Conservation (phyloP, 2,329 filamentous ascomycete genomes). For the Colletotrichum viniferum region DNA sequence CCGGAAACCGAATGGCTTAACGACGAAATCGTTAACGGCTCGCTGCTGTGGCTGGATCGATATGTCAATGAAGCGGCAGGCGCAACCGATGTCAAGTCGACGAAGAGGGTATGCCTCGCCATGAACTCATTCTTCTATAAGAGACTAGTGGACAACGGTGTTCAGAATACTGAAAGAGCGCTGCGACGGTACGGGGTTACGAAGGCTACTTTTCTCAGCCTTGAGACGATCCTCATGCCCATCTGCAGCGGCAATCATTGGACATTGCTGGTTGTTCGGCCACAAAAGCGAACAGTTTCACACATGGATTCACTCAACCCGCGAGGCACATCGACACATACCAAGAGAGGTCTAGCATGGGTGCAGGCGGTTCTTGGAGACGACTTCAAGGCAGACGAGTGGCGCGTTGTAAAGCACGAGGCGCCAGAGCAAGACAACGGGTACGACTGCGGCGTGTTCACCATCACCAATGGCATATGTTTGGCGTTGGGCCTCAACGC, state of each 20-base stretch:
- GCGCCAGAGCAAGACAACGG: conserved; percentile 68
- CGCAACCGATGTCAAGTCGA: conserved; percentile 42
- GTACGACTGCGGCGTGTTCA: conserved; percentile 79
- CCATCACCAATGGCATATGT: conserved; percentile 74
- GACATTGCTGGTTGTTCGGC: conserved; percentile 73
- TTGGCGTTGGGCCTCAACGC: conserved; percentile 59
- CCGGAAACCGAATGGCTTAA: conserved; percentile 70
- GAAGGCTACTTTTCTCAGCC: conserved; percentile 65
- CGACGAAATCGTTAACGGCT: conserved; percentile 75
- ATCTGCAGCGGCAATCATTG: conserved; percentile 71
- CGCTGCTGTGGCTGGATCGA: conserved; percentile 64
- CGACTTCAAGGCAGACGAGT: conserved; percentile 61
- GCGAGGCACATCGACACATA: conserved; percentile 42
- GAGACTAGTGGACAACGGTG: conserved; percentile 52
- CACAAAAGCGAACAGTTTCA: conserved; percentile 62
- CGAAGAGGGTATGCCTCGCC: conserved; percentile 62
- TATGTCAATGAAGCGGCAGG: conserved; percentile 63
- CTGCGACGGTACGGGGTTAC: conserved; percentile 61
- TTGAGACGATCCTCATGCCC: conserved; percentile 72
- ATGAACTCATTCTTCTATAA: conserved; percentile 72
- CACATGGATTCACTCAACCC: conserved; percentile 71
- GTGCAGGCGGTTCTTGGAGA: conserved; percentile 60
- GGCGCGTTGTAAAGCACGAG: conserved; percentile 56
- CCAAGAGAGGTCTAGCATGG: conserved; percentile 54
- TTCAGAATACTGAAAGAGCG: conserved; percentile 54